phyloP scores from a whole-genome alignment of 495 filamentous ascomycete species.

The Neurospora sp. region DNA sequence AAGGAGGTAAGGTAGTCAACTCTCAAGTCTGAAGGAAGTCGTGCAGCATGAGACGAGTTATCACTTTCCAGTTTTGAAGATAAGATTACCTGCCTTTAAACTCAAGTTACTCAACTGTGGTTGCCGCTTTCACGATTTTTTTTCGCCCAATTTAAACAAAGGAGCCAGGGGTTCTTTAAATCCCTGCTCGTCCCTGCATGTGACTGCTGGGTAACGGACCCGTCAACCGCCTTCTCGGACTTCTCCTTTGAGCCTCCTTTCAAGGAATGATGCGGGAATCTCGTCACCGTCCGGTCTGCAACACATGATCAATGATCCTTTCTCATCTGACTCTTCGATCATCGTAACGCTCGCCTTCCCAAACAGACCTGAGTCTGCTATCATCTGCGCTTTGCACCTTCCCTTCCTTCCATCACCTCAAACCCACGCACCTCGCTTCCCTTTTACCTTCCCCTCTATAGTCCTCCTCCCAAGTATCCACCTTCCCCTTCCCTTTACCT shows the following conservation, averaged over 20 bases:
- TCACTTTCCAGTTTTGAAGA: background rate
- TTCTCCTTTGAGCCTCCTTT: background rate
- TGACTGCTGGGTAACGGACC: background rate
- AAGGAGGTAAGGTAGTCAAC: background rate
- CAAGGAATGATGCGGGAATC: background rate
- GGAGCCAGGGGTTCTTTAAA: background rate
- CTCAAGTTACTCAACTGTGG: background rate
- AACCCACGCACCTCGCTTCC: too few species aligned
- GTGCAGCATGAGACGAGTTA: background rate
- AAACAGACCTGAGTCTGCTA: too few species aligned
- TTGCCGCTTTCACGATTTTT: background rate
- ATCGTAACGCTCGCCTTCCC: too few species aligned
- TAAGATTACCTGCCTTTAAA: background rate
- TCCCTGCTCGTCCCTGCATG: background rate
- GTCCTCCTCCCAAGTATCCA: too few species aligned
- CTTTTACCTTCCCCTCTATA: too few species aligned
- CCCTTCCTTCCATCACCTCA: too few species aligned
- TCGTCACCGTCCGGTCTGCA: background rate
- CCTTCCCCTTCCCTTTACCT: too few species aligned
- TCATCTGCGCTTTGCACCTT: too few species aligned
- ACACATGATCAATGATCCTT: too few species aligned
- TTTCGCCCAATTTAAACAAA: background rate
- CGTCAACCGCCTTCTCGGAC: background rate
- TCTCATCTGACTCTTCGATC: too few species aligned
- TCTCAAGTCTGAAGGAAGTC: background rate